Evolutionary conservation across 73 alveolate genomes (phyloP).

Genomic region (Paramecium sonneborni): DNA sequence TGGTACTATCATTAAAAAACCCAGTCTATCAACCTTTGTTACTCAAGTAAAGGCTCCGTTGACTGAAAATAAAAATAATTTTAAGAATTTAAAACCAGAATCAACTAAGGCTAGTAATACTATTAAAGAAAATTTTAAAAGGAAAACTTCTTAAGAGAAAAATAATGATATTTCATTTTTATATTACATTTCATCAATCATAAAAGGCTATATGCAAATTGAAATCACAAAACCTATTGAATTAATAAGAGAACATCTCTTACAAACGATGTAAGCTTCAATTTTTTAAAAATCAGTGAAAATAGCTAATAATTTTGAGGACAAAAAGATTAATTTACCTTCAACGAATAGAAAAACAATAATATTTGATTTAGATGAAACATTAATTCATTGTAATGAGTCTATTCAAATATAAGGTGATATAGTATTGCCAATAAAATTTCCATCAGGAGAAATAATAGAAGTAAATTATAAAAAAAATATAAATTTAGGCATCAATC

Average conservation of each 20-base stretch:
- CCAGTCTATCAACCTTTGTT: slow-evolving; percentile 24
- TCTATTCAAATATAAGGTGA: slow-evolving; percentile 47
- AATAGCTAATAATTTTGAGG: slow-evolving; percentile 39
- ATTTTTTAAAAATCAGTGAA: slow-evolving; percentile 35
- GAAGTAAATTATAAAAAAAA: slow-evolving; percentile 40
- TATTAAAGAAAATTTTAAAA: neutral
- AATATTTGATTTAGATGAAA: slow-evolving; percentile 67
- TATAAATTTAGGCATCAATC: slow-evolving; percentile 63
- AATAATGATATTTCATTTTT: neutral
- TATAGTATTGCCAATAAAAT: slow-evolving; percentile 63
- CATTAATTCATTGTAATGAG: slow-evolving; percentile 68
- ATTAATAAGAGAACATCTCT: slow-evolving; percentile 55
- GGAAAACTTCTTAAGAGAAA: slow-evolving; percentile 28
- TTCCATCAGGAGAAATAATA: slow-evolving; percentile 65
- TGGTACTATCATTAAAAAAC: slow-evolving; percentile 34
- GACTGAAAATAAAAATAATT: neutral
- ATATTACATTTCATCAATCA: slow-evolving; percentile 6
- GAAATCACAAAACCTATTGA: slow-evolving; percentile 33
- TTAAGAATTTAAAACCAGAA: slow-evolving; percentile 22
- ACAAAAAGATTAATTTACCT: slow-evolving; percentile 50
- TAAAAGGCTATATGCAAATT: slow-evolving; percentile 3
- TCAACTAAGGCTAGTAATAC: neutral
- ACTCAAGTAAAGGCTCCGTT: slow-evolving; percentile 14
- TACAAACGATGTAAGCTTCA: slow-evolving; percentile 65
- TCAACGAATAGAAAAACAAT: slow-evolving; percentile 50